Evolutionary conservation across 257 asterid genomes (phyloP).

Genomic region (Ilex aquifolium): DNA sequence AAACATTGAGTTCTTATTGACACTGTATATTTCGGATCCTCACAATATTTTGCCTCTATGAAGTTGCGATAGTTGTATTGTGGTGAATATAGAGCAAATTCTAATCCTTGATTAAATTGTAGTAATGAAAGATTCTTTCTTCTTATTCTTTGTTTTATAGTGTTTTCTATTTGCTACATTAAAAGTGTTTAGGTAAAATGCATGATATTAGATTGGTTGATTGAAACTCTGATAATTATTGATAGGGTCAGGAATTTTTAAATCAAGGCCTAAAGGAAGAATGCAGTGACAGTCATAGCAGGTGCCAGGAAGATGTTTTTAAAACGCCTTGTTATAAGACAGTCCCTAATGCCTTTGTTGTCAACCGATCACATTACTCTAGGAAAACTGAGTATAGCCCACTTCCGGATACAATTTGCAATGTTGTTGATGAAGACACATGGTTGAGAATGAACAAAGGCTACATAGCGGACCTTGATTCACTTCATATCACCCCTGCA

Average conservation of each 20-base stretch:
- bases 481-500: conserved; percentile 69
- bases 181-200: no score
- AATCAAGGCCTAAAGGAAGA: conserved; percentile 37
- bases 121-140: no score
- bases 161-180: no score
- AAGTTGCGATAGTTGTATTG: no score
- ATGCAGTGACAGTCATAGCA: conserved; percentile 34
- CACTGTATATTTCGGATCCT: no score
- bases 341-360: conserved; percentile 70
- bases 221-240: conserved; percentile 11
- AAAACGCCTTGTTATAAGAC: conserved; percentile 71
- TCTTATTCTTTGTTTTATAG: no score
- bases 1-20: no score
- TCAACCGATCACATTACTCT: conserved; percentile 51
- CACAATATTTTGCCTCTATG: no score
- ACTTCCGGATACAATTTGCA: conserved; percentile 62
- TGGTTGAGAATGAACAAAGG: conserved; percentile 96
- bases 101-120: no score
- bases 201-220: conserved; percentile 7
- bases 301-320: conserved; percentile 54
- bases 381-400: conserved; percentile 70
- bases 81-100: no score
- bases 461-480: conserved; percentile 77
- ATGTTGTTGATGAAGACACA: conserved; percentile 82
- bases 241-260: conserved; percentile 35